These are phyloP conservation scores for Encephalitozoon cuniculi DNA, from an alignment of 371 early-diverging fungal genomes.

Conservation along the genomic window DNA sequence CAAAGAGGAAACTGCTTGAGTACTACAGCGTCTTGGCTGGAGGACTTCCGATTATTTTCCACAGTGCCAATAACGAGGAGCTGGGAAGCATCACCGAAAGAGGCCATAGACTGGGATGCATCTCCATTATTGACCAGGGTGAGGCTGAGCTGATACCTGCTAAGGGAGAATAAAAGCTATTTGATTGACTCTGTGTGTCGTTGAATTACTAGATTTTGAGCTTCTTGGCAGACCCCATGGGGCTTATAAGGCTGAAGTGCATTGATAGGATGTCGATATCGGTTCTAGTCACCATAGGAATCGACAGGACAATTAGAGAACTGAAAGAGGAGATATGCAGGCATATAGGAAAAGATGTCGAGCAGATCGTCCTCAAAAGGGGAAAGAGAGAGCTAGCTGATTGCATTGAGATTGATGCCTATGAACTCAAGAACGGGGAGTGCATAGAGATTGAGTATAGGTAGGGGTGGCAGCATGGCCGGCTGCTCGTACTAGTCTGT, in stretches of 20 bases:
- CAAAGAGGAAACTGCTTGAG: constrained; percentile 56
- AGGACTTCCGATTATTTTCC: constrained; percentile 58
- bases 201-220: neutral
- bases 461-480: neutral
- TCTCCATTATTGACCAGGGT: constrained; percentile 60
- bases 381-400: neutral
- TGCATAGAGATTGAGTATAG: constrained; percentile 4
- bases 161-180: constrained; percentile 14
- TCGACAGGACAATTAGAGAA: neutral
- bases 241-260: neutral
- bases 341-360: neutral
- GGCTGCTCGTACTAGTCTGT: too few relatives aligned
- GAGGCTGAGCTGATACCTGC: constrained; percentile 58
- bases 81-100: constrained; percentile 52
- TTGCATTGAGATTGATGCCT: neutral
- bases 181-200: neutral
- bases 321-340: neutral
- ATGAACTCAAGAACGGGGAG: neutral
- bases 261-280: constrained; percentile 3
- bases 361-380: neutral
- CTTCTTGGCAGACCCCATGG: neutral
- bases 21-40: constrained; percentile 60
- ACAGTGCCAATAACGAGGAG: constrained; percentile 60
- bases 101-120: constrained; percentile 57
- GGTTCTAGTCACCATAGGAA: neutral